phyloP scores from a whole-genome alignment of 2,329 filamentous ascomycete genomes.

The Raffaelea ambrosiae region DNA sequence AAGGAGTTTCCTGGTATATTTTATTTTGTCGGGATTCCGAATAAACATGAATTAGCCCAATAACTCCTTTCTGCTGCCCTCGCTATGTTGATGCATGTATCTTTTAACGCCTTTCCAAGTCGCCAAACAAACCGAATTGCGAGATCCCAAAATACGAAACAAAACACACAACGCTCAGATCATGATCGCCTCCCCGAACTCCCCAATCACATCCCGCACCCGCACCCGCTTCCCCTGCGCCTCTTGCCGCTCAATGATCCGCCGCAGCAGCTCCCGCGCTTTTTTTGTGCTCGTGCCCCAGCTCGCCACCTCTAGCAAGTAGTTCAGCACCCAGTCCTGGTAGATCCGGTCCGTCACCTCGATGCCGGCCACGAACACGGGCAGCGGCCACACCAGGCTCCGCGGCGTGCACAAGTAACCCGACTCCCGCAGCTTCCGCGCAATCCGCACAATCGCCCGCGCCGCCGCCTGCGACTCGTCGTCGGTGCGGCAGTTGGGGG shows the following conservation, averaged over 20 bases:
- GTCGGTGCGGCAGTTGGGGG: constrained; percentile 3
- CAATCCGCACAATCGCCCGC: constrained; percentile 6
- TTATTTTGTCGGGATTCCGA: no score
- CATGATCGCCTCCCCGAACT: constrained; percentile 5
- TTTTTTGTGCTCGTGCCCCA: constrained; percentile 8
- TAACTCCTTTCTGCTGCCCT: no score
- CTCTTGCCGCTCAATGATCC: constrained; percentile 5
- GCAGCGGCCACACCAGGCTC: constrained; percentile 13
- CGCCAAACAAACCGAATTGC: no score
- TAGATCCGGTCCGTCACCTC: constrained; percentile 15
- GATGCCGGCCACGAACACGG: constrained; percentile 15
- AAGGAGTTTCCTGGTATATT: no score
- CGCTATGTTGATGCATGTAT: no score
- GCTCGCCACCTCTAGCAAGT: constrained; percentile 5
- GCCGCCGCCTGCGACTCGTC: constrained; percentile 7
- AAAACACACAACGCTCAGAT: neutral
- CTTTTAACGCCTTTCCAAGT: no score
- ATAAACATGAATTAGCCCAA: no score
- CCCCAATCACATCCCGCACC: constrained; percentile 5
- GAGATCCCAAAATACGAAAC: no score
- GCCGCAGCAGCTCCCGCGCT: constrained; percentile 5
- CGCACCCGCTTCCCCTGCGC: neutral
- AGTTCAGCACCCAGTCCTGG: constrained; percentile 13
- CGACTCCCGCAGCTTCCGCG: constrained; percentile 1
- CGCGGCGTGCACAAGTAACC: constrained; percentile 3